phyloP scores from a whole-genome alignment of 1,284 basidiomycete genomes.

The Phellinidium pouzarii region DNA sequence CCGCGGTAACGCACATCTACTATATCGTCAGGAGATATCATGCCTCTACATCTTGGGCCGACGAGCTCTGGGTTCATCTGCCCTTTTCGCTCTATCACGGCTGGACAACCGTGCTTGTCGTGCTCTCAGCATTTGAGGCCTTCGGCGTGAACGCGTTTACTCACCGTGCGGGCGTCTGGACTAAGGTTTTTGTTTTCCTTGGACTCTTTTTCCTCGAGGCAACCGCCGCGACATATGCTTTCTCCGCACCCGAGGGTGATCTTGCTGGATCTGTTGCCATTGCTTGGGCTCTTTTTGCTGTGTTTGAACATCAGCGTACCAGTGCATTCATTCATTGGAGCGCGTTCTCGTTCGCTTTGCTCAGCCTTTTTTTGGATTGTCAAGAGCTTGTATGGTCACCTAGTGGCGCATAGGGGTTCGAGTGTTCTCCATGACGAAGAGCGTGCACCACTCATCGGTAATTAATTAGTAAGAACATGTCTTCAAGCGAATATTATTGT shows the following conservation, averaged over 20 bases:
- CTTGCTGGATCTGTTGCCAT: conserved; percentile 79
- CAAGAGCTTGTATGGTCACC: conserved; percentile 59
- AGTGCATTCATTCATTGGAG: conserved; percentile 82
- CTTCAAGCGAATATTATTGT: no score
- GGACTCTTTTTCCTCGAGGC: conserved; percentile 90
- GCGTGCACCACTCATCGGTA: conserved; percentile 63
- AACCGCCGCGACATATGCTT: conserved; percentile 87
- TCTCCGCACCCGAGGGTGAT: conserved; percentile 85
- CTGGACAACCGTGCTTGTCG: conserved; percentile 88
- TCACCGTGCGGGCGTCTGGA: conserved; percentile 76
- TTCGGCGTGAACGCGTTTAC: conserved; percentile 74
- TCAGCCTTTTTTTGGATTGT: conserved; percentile 77
- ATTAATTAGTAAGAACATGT: no score
- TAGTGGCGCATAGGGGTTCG: conserved; percentile 34
- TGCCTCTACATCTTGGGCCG: conserved; percentile 51
- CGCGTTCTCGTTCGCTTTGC: conserved; percentile 78
- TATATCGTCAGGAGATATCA: conserved; percentile 87
- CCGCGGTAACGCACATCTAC: conserved; percentile 85
- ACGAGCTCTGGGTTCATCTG: conserved; percentile 78
- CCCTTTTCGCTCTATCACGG: conserved; percentile 94
- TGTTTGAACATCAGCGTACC: conserved; percentile 68
- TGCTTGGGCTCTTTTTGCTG: conserved; percentile 75
- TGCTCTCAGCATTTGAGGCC: conserved; percentile 85
- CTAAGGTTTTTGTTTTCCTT: conserved; percentile 91
- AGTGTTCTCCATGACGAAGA: conserved; percentile 77